These are phyloP conservation scores for Haplosporangium sp. DNA, from an alignment of 371 early-diverging fungal species.

Conservation along the genomic window DNA sequence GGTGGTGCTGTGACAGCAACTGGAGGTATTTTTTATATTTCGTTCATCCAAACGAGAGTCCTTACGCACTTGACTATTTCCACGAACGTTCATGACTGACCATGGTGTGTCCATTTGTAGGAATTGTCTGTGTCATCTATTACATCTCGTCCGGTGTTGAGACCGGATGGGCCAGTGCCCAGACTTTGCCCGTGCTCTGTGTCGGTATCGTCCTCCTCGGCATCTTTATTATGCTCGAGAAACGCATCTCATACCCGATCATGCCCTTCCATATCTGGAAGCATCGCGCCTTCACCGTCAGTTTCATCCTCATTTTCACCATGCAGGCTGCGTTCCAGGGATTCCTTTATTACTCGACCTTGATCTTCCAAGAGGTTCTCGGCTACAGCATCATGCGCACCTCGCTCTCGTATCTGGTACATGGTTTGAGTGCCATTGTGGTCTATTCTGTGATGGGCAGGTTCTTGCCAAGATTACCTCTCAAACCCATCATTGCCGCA, in stretches of 20 bases:
- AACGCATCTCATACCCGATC: slow-evolving; percentile 43
- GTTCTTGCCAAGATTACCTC: slow-evolving; percentile 32
- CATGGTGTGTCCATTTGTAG: background rate
- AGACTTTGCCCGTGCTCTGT: slow-evolving; percentile 41
- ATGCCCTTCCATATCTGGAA: slow-evolving; percentile 57
- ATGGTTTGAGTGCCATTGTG: slow-evolving; percentile 35
- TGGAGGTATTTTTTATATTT: slow-evolving; percentile 13
- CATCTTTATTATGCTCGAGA: slow-evolving; percentile 32
- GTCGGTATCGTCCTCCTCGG: slow-evolving; percentile 33
- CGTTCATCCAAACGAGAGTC: too few relatives aligned
- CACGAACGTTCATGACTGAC: background rate
- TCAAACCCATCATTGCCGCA: slow-evolving; percentile 35
- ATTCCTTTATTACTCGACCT: slow-evolving; percentile 36
- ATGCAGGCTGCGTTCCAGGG: slow-evolving; percentile 53
- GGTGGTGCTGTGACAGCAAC: slow-evolving; percentile 45
- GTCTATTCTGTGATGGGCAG: slow-evolving; percentile 41
- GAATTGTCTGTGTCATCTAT: slow-evolving; percentile 48
- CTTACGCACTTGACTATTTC: too few relatives aligned
- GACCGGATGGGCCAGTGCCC: slow-evolving; percentile 39
- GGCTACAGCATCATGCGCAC: slow-evolving; percentile 39
- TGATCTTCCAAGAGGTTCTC: slow-evolving; percentile 49
- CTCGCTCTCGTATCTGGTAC: slow-evolving; percentile 41
- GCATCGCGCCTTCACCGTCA: slow-evolving; percentile 36
- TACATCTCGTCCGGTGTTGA: slow-evolving; percentile 54
- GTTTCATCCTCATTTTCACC: slow-evolving; percentile 43